Base-by-base conservation (phyloP, 108 stramenopile genomes). In the Fistulifera solaris region DNA sequence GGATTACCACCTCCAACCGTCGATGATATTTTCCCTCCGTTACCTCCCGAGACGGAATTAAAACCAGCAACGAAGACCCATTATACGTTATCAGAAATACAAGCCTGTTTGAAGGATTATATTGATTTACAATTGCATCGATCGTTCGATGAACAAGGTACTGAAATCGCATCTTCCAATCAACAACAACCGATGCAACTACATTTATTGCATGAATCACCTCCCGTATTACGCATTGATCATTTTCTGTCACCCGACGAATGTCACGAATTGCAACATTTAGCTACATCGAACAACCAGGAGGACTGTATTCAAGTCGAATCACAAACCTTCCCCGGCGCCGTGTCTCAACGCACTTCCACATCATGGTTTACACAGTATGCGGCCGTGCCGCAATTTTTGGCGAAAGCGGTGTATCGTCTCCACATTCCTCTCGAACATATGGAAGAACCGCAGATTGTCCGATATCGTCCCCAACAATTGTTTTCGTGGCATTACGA, bases 401-500 rank as follows among this genome's bases (percentile, higher is more conserved):
- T 90, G 0, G 70, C 80, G 4, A 86, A 90, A 56, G 75, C 71
- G 22, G 54, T 58, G 12, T 61, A 63, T 19, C 16, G 84, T 0
- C 65, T 93, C 24, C 49, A 53, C 18, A 59, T 87, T 23, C 54
- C 61, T 1, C 73, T 83, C 23, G 75, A 80, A 52, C 61, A 69
- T 26, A 85, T 73, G 75, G 88, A 90, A 66, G 88, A 90, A 56
- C 84, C 88, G 1, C 88, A 90, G 64, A 86, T 76, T 38, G 88
- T 90, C 22, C 68, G 80, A 48, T 73, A 55, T 54, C 70, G 77
- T 31, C 55, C 70, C 16, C 67, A 50, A n/a, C 83, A 90, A 56
- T 77, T 77, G 54, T 90, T 86, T 52, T 83, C 82, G 2, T 90
- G 88, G 88, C 88, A 90, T 61, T 58, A 85, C 14, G 88, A 90